Evolutionary conservation across 108 stramenopile genomes (phyloP).

Genomic region (Ochromonas danica): DNA sequence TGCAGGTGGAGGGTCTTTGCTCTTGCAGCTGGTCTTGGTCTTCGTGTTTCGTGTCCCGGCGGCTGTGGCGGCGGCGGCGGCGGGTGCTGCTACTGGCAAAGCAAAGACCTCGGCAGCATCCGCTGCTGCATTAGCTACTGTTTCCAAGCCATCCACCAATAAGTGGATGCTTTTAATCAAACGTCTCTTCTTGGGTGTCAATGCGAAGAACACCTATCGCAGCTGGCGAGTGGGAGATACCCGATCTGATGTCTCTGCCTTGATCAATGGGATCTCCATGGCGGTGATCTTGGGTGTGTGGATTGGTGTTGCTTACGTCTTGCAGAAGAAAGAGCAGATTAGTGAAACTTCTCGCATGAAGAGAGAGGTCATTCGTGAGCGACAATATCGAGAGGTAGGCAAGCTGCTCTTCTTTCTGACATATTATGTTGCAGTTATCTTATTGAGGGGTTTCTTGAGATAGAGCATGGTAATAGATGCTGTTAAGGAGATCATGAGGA

Average conservation of each 20-base stretch:
- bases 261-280: not conserved
- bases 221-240: not conserved
- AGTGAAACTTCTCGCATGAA: not conserved
- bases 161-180: not conserved
- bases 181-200: not conserved
- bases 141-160: too few relatives aligned
- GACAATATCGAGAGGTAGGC: conserved; percentile 1
- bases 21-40: too few relatives aligned
- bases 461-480: conserved; percentile 1
- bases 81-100: too few relatives aligned
- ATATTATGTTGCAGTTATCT: too few relatives aligned
- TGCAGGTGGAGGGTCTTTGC: too few relatives aligned
- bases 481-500: not conserved
- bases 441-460: not conserved
- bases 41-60: too few relatives aligned
- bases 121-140: too few relatives aligned
- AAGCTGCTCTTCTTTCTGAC: too few relatives aligned
- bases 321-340: not conserved
- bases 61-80: too few relatives aligned
- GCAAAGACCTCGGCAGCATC: too few relatives aligned
- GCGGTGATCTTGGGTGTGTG: not conserved
- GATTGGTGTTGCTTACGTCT: not conserved
- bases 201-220: not conserved
- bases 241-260: not conserved
- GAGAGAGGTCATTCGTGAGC: not conserved